phyloP scores from a whole-genome alignment of 75 land plant species.

The Sequoia sempervirens region DNA sequence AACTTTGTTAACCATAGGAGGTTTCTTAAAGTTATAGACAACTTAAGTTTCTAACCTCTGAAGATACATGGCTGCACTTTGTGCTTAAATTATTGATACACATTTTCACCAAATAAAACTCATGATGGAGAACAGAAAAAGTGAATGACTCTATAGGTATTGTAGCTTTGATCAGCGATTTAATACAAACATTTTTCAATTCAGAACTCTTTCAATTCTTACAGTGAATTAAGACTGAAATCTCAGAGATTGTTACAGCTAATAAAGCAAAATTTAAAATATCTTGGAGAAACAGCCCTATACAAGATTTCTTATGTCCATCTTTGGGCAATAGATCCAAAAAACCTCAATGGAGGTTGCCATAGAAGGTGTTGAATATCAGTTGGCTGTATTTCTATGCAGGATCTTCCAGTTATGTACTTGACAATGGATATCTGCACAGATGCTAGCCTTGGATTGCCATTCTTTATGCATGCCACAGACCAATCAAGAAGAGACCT shows the following conservation, averaged over 20 bases:
- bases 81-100: not conserved
- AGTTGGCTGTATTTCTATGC: not conserved
- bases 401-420: not conserved
- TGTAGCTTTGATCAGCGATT: not conserved
- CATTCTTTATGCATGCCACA: not conserved
- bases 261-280: slow-evolving; percentile 3
- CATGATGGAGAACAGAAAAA: not conserved
- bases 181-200: not conserved
- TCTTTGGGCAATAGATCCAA: not conserved
- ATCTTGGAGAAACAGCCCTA: not conserved
- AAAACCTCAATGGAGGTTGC: slow-evolving; percentile 3
- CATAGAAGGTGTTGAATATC: not conserved
- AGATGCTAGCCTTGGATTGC: not conserved
- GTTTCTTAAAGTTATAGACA: too few species aligned
- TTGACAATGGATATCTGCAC: not conserved
- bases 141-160: not conserved
- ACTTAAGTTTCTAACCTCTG: not conserved
- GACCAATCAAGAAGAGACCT: not conserved
- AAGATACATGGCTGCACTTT: not conserved
- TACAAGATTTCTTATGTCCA: not conserved
- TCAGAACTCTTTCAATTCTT: slow-evolving; percentile 4
- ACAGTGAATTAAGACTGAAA: not conserved
- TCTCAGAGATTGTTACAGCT: slow-evolving; percentile 2
- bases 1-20: not conserved
- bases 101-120: not conserved